Evolutionary conservation across 129 eudicot species (phyloP), one percentile per base, ranked within the genome.

Genomic region (Chrysanthemum makinoi): DNA sequence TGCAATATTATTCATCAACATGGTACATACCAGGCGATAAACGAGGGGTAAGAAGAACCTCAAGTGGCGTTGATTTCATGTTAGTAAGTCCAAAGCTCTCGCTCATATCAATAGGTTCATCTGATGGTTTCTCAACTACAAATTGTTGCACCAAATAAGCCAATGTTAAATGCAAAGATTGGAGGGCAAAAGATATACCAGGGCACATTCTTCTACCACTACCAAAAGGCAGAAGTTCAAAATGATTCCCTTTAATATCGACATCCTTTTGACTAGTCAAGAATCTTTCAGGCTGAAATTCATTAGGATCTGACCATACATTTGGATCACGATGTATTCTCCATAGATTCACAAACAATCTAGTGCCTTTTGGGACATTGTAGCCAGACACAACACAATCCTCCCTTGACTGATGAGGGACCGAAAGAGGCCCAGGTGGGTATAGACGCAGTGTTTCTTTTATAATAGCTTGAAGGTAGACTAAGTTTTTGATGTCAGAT

Each of bases 191-290:
- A 0, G 30, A 15, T 10, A 79, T 28, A 61, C 74, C 83, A 10
- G 83, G 83, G 10, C 83, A 79, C 70, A 79, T 72, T 50, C 83
- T 72, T 72, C 83, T 65, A 1, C 83, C 83, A 59, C 74, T 72
- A 24, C 83, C 75, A 59, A 79, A 79, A 0, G 83, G 83, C 6
- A 79, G 39, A n/a, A 79, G 5, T 13, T 79, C 83, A 20, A 58
- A 79, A 58, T 72, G 61, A 6, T 72, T 43, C 3, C 79, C 83
- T 47, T 59, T 79, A 7, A 72, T 22, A 47, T 56, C 65, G 46
- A 68, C 17, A 39, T 69, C 72, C 26, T 61, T 74, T 16, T 80
- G 24, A 47, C 62, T 68, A 10, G 66, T 72, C 80, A 79, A 77
- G 54, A 84, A 79, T 55, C 88, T 75, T 62, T 80, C 80, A 0